phyloP scores from a whole-genome alignment of 345 rosid genomes.

The Eucalyptus viminalis region DNA sequence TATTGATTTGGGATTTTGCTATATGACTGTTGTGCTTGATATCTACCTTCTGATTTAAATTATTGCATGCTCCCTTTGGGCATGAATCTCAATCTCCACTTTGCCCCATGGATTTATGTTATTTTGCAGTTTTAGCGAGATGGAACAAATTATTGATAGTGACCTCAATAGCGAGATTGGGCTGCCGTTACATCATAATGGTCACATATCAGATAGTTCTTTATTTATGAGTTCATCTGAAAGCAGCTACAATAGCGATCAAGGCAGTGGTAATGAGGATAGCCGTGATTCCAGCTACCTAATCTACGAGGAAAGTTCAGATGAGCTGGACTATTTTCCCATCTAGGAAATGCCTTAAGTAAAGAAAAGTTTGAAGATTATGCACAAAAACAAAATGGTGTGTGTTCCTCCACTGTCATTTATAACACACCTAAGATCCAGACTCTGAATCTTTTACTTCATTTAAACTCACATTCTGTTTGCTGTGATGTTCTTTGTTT shows the following conservation, averaged over 20 bases:
- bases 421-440: background rate
- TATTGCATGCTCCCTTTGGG: background rate
- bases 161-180: conserved; percentile 36
- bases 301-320: conserved; percentile 49
- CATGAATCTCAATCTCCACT: background rate
- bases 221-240: conserved; percentile 38
- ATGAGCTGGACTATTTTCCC: conserved; percentile 42
- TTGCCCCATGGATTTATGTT: background rate
- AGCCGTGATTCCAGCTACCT: conserved; percentile 32
- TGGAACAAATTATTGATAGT: conserved; percentile 47
- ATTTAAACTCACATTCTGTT: background rate
- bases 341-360: conserved; percentile 6
- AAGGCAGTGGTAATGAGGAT: conserved; percentile 59
- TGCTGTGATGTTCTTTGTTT: background rate
- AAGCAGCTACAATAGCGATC: conserved; percentile 62
- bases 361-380: background rate
- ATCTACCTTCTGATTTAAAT: background rate
- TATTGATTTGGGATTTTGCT: background rate
- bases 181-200: conserved; percentile 23
- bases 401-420: background rate
- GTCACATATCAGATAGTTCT: conserved; percentile 29
- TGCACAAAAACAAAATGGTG: conserved; percentile 5
- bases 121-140: conserved; percentile 45
- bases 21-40: background rate
- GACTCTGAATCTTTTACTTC: background rate